Percentiles rank a stretch among this genome's conserved stretches.
phyloP scores from a whole-genome alignment of 2,329 filamentous ascomycete genomes.

The Ophiostoma sp. region DNA sequence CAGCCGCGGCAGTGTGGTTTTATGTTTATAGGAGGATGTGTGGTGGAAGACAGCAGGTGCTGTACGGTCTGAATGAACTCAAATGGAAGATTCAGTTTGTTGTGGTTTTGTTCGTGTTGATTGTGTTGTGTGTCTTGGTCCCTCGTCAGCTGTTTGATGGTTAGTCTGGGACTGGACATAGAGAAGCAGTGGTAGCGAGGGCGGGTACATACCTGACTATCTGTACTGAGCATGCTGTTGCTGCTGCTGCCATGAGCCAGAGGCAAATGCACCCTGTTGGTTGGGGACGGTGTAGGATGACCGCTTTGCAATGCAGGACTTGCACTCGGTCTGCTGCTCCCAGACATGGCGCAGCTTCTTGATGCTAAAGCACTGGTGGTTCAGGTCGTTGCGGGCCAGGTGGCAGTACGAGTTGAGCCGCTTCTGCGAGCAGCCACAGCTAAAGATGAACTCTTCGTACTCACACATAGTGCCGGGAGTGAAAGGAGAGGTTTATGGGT shows the following conservation, averaged over 20 bases:
- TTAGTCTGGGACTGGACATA: no score
- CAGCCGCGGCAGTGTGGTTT: not conserved
- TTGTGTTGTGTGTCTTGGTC: no score
- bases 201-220: not conserved
- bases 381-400: conserved; percentile 65
- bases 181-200: not conserved
- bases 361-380: conserved; percentile 63
- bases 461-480: conserved; percentile 53
- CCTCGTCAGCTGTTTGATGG: no score
- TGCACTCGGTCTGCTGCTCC: conserved; percentile 50
- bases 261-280: not conserved
- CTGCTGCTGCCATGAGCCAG: not conserved
- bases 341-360: conserved; percentile 59
- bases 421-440: conserved; percentile 55
- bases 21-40: not conserved
- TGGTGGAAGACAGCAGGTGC: not conserved
- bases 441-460: conserved; percentile 63
- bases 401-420: conserved; percentile 67
- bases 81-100: not conserved
- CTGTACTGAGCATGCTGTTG: not conserved
- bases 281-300: not conserved
- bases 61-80: not conserved
- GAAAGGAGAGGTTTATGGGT: not conserved
- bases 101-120: no score
- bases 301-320: conserved; percentile 27